These are phyloP conservation scores for Trichothecium roseum DNA, from an alignment of 2,329 filamentous ascomycete genomes.

Conservation along the genomic window DNA sequence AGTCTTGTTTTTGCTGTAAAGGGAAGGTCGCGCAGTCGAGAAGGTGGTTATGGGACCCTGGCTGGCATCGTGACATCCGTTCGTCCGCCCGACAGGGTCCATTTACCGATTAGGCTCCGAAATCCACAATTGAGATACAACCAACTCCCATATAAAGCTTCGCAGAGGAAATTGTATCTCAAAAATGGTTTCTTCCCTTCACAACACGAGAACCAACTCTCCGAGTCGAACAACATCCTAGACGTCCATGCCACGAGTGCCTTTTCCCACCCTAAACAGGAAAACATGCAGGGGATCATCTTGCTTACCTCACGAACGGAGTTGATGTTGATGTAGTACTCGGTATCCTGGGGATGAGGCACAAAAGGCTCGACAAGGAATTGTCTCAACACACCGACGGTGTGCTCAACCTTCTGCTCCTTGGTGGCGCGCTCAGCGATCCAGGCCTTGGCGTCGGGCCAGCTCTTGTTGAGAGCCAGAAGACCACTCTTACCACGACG, in stretches of 20 bases:
- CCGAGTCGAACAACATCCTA: background rate
- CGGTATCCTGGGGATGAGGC: constrained; percentile 85
- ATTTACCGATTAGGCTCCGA: constrained; percentile 13
- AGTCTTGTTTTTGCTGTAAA: background rate
- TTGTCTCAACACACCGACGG: constrained; percentile 78
- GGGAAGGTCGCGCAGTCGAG: background rate
- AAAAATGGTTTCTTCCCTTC: background rate
- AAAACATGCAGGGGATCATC: constrained; percentile 12
- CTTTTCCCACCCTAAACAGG: constrained; percentile 3
- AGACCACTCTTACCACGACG: constrained; percentile 97
- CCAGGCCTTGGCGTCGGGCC: constrained; percentile 90
- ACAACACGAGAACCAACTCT: background rate
- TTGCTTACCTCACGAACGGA: constrained; percentile 93
- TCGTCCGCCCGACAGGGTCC: constrained; percentile 21
- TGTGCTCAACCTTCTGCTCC: constrained; percentile 84
- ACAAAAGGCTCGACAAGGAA: constrained; percentile 99
- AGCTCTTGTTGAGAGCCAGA: constrained; percentile 91
- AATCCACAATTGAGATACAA: constrained; percentile 3
- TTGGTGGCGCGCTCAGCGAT: constrained; percentile 87
- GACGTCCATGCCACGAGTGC: background rate
- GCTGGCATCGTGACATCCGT: constrained; percentile 24
- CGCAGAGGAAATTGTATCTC: background rate
- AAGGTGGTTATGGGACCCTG: constrained; percentile 11
- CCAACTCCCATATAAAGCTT: constrained; percentile 2
- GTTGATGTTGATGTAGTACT: constrained; percentile 99